Evolutionary conservation across 1,284 basidiomycete species (phyloP), one percentile per base, ranked within the genome.

Genomic region (Sanghuangporus weigelae): DNA sequence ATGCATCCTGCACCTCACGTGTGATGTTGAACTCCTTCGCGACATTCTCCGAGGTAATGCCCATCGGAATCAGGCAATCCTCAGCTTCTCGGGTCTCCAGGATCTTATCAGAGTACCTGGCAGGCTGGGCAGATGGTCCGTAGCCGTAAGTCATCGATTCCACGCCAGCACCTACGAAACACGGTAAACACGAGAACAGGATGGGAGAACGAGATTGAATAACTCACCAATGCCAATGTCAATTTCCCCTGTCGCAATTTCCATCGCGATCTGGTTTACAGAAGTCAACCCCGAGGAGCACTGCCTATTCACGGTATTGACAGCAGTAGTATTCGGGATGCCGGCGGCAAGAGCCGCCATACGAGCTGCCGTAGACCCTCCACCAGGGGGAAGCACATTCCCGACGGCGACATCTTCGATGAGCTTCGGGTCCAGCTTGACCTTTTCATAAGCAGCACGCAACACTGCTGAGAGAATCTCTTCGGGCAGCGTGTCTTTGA

Each of bases 31-130:
- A 95, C 67, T 93, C 83, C 51, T 81, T 77, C 21, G 95, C 93
- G 67, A 98, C 96, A 73, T 98, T 98, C 81, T 98, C 96, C 26
- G 94, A 97, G 57, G 95, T 96, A 78, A 95, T 90, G 68, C 96
- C 95, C 95, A 98, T 98, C 62, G 96, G 96, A 67, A 96, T 82
- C 21, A 96, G 81, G 77, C 96, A 98, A 81, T 99, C 95, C 65
- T 89, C 85, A 1, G 97, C 86, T 72, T 95, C 90, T 69, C 89
- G 81, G 76, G 85, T 87, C 66, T 84, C 76, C 68, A 96, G 83
- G 57, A 98, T 85, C 50, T 82, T 82, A 39, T 96, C 91, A 10
- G 94, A 95, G 78, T 86, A 90, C 57, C 86, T 85, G 63, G 87
- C 81, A 59, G 86, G 90, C 75, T 85, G 83, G 39, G 87, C 85